Percentiles rank a stretch among this genome's conserved stretches.
Evolutionary conservation across 1,284 basidiomycete genomes (phyloP).

Genomic region (Clitocybe nebularis): DNA sequence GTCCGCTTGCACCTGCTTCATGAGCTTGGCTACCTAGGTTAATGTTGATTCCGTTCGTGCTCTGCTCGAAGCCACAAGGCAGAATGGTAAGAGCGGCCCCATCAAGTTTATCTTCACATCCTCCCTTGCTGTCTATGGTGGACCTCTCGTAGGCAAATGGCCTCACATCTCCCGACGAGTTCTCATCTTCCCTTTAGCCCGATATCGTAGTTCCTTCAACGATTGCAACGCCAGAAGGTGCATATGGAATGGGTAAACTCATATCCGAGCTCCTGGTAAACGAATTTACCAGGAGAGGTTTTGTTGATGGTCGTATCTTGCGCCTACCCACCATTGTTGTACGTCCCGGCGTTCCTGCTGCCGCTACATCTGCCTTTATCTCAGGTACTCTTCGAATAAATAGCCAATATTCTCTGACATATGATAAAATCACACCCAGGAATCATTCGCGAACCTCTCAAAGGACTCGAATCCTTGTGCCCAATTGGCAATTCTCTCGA

Average conservation of each 20-base stretch:
- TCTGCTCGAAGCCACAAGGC: slow-evolving; percentile 45
- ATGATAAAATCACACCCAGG: slow-evolving; percentile 29
- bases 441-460: slow-evolving; percentile 61
- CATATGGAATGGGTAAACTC: slow-evolving; percentile 58
- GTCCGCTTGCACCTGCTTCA: not conserved
- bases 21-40: slow-evolving; percentile 27
- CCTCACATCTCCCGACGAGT: not conserved
- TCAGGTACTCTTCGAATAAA: no score
- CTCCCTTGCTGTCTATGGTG: slow-evolving; percentile 62
- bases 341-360: slow-evolving; percentile 52
- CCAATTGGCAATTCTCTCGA: slow-evolving; percentile 46
- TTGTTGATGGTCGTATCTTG: slow-evolving; percentile 58
- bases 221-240: slow-evolving; percentile 52
- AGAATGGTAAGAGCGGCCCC: slow-evolving; percentile 29
- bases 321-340: slow-evolving; percentile 62
- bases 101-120: slow-evolving; percentile 62
- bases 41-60: slow-evolving; percentile 59
- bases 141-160: slow-evolving; percentile 39
- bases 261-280: slow-evolving; percentile 59
- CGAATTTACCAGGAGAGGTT: slow-evolving; percentile 62
- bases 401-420: not conserved
- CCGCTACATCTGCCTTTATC: slow-evolving; percentile 58
- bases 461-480: slow-evolving; percentile 47
- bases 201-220: slow-evolving; percentile 46
- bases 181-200: slow-evolving; percentile 33